These are phyloP conservation scores for Yamadazyma insecticola DNA, from an alignment of 805 yeast species.

Conservation along the genomic window DNA sequence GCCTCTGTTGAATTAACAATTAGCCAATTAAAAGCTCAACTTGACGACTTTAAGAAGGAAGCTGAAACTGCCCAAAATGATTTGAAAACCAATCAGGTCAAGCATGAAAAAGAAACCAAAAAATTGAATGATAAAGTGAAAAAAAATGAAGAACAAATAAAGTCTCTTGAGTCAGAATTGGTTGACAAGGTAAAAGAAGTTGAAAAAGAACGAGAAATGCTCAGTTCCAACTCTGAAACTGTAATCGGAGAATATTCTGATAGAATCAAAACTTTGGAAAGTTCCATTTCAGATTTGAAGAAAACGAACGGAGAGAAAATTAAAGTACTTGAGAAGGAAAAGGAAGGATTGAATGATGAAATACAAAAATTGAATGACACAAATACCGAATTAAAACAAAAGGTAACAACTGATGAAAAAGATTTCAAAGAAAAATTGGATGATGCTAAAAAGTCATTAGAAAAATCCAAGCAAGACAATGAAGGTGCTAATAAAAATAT, in stretches of 20 bases:
- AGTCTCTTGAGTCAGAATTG: slow-evolving; percentile 26
- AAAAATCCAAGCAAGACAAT: too few species aligned
- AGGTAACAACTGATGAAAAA: slow-evolving; percentile 1
- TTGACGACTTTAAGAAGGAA: neutral
- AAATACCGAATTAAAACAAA: neutral
- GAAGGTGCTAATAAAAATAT: too few species aligned
- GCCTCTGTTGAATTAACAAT: neutral
- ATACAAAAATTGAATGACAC: slow-evolving; percentile 5
- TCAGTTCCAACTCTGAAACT: slow-evolving; percentile 47
- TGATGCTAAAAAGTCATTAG: too few species aligned
- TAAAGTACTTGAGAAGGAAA: slow-evolving; percentile 3
- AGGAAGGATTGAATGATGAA: slow-evolving; percentile 3
- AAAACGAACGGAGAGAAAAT: slow-evolving; percentile 8
- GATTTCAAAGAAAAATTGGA: slow-evolving; percentile 1
- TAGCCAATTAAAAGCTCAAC: slow-evolving; percentile 1
- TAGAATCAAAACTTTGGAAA: slow-evolving; percentile 42
- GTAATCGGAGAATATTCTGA: slow-evolving; percentile 45
- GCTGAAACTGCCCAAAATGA: slow-evolving; percentile 1
- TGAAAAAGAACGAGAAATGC: slow-evolving; percentile 46
- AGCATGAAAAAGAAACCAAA: slow-evolving; percentile 3
- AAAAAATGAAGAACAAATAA: slow-evolving; percentile 23
- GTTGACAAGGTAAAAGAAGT: slow-evolving; percentile 38
- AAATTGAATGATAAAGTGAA: slow-evolving; percentile 9
- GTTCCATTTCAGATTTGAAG: slow-evolving; percentile 14
- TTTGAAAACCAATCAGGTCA: neutral